Base-by-base conservation (phyloP, 106 monocot genomes). In the Apostasia shenzhenica region DNA sequence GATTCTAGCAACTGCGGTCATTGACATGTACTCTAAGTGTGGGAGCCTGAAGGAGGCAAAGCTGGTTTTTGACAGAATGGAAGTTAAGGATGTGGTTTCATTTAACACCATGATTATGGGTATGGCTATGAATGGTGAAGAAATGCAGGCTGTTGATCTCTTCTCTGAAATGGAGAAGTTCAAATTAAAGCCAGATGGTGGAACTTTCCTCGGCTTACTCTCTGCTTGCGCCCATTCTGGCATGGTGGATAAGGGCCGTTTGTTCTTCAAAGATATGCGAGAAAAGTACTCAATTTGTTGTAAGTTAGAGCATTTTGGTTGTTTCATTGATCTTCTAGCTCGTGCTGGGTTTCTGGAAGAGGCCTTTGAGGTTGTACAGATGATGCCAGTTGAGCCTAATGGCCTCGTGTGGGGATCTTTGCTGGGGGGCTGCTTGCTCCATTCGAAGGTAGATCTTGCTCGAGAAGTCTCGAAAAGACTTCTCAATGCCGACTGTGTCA, bases 21-120 rank as follows among this genome's bases (percentile, higher is more conserved):
- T 91, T n/a, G 91, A 91, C 49, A 87, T 91, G 91, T 91, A 87
- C 13, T 86, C 86, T 3, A 91, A 91, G 60, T 86, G 91, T 63
- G 91, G 86, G 45, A 67, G 60, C 55, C 50, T 84, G 43, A 75
- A 76, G 70, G 72, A 54, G 60, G 76, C 91, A 9, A 82, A 84
- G 12, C 41, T 74, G 66, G 67, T 84, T 11, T 91, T 91, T 61
- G 82, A 77, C 73, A 82, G 82, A 67, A 52, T 87, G 66, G 67
- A 53, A 41, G 70, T 52, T 26, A 75, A 68, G 64, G 84, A 91
- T 63, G 56, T 82, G 45, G 84, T 84, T 67, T 87, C 84, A 49
- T 91, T 86, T 84, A 91, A 91, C 26, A 78, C 87, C 0, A 75
- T 79, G 5, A 87, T 91, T 5, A 80, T 84, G n/a, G 91, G 84